Evolutionary conservation across 257 asterid genomes (phyloP), one percentile per base, ranked within the genome.

Genomic region (Hygrophila difformis): DNA sequence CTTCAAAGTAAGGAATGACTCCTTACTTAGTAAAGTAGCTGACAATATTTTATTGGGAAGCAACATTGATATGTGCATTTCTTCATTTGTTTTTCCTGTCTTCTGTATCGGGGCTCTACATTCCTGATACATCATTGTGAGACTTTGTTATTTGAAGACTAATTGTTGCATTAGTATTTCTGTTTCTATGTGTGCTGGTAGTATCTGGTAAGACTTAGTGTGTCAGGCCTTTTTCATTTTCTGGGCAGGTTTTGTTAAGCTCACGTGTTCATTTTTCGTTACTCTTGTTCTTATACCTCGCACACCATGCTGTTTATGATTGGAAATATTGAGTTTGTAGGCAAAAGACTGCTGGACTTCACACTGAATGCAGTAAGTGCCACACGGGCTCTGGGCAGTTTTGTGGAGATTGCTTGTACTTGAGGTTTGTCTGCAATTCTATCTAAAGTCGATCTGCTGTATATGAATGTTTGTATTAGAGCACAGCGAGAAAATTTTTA

Each of bases 391-490:
- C 62, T 2, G 87, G 94, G 44, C 87, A 79, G 62, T 36, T 83
- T 10, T 83, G 94, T 69, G 94, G 92, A 69, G 94, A 83, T 64
- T 83, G 87, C 73, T 65, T 83, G 17, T 74, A 63, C 78, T 74
- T 13, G 69, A 79, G 92, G 94, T 82, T 56, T 41, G 11, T 5
- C 22, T 31, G 51, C 57, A 1, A 35, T 47, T 17, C 20, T 57
- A 4, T n/a, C 20, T 31, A n/a, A n/a, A n/a, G n/a, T n/a, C n/a
- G n/a, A n/a, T 33, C 5, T 57, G 44, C 3, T 33, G 24, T 46
- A 38, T 26, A 38, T 22, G 15, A 2, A 6, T 23, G 3, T 44
- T 33, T n/a, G 14, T 15, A 37, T 13, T 36, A 36, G 19, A 23
- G 9, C 12, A 29, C 29, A 14, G 12, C 19, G 17, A 37, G 29